phyloP scores from a whole-genome alignment of 331 rosid species.

The Rosa hybrid region DNA sequence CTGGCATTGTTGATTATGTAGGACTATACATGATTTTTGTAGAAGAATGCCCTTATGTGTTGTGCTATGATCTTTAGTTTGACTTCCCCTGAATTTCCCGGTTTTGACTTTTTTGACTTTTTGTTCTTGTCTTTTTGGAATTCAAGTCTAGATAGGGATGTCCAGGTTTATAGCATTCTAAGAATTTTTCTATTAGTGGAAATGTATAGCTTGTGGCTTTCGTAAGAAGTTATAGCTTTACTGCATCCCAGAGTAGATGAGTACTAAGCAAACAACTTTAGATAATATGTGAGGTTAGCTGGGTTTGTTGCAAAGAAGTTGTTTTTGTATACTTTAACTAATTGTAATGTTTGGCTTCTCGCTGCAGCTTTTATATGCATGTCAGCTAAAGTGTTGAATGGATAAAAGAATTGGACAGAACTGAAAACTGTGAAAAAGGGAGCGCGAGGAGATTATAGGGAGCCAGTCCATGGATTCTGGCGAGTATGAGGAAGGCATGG shows the following conservation, averaged over 20 bases:
- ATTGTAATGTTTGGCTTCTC: conserved; percentile 4
- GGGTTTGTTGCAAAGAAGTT: conserved; percentile 1
- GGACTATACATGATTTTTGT: not conserved
- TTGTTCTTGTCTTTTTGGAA: not conserved
- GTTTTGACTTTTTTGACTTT: not conserved
- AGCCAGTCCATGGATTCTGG: conserved; percentile 63
- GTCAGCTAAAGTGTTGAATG: conserved; percentile 16
- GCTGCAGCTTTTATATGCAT: conserved; percentile 3
- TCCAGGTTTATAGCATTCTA: not conserved
- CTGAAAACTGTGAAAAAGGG: conserved; percentile 28
- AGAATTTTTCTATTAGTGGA: not conserved
- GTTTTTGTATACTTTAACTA: not conserved
- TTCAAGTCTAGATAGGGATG: not conserved
- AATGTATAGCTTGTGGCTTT: not conserved
- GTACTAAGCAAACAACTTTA: not conserved
- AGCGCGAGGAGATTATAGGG: conserved; percentile 29
- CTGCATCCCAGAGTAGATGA: not conserved
- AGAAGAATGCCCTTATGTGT: not conserved
- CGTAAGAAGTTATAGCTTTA: not conserved
- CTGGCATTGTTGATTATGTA: not conserved
- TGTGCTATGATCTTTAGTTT: not conserved
- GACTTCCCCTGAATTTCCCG: not conserved
- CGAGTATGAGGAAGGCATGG: conserved; percentile 37
- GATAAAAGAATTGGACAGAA: conserved; percentile 14
- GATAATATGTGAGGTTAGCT: not conserved